Conservation (phyloP, 352 stramenopile genomes). For the Pythium insidiosum region DNA sequence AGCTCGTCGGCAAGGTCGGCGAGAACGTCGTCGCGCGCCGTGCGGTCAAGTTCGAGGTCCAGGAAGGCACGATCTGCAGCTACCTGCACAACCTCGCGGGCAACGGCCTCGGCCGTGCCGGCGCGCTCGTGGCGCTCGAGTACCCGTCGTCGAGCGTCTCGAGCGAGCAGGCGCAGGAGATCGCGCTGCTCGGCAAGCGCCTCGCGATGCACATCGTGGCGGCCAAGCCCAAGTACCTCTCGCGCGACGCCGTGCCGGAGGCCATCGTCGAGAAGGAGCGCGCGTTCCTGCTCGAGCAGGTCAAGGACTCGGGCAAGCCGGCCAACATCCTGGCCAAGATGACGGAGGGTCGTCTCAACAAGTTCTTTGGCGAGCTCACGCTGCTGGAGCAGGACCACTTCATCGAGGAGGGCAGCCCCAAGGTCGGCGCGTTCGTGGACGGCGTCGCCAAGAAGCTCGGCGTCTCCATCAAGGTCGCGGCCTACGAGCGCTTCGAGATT, state of each 20-base stretch:
- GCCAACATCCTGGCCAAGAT: slow-evolving; percentile 93
- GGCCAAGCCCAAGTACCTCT: slow-evolving; percentile 88
- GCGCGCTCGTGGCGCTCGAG: slow-evolving; percentile 88
- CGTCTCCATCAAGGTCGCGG: slow-evolving; percentile 44
- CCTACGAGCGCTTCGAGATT: slow-evolving; percentile 76
- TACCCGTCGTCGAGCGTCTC: slow-evolving; percentile 39
- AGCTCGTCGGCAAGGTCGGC: slow-evolving; percentile 77
- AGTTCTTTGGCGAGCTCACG: slow-evolving; percentile 92
- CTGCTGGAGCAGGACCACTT: slow-evolving; percentile 92
- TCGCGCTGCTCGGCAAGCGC: slow-evolving; percentile 85
- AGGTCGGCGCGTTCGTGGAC: slow-evolving; percentile 74
- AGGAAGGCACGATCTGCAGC: slow-evolving; percentile 68
- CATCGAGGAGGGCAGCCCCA: slow-evolving; percentile 90
- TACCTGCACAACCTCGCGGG: slow-evolving; percentile 82
- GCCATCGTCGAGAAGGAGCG: slow-evolving; percentile 88
- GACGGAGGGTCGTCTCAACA: slow-evolving; percentile 87
- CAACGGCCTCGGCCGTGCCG: slow-evolving; percentile 62
- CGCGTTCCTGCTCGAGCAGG: slow-evolving; percentile 86
- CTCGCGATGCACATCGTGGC: slow-evolving; percentile 96
- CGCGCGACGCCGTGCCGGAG: slow-evolving; percentile 76
- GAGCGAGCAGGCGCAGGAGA: slow-evolving; percentile 34
- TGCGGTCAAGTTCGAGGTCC: slow-evolving; percentile 57
- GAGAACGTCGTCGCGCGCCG: slow-evolving; percentile 83
- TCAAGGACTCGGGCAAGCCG: slow-evolving; percentile 83
- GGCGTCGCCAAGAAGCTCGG: slow-evolving; percentile 54